Base-by-base conservation (phyloP, 768 basidiomycete genomes). In the Sarcodon sp. region DNA sequence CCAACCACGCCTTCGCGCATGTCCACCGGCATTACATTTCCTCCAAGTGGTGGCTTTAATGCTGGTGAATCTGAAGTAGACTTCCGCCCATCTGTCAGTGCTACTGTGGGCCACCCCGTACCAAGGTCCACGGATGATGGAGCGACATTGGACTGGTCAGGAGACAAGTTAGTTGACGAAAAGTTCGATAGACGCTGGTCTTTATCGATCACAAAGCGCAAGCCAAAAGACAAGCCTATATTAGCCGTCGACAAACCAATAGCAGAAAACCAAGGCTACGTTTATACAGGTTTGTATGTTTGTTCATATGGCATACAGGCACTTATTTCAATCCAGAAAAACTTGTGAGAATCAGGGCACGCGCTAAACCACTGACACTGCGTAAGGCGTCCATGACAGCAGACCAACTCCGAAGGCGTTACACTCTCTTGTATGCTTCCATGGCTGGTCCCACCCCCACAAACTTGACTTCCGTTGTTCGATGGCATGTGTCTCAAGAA, bases 141-240 rank as follows among this genome's bases (percentile, higher is more conserved):
- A 5, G 64, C 67, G 27, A 83, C 83, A 1, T 63, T 87, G 34
- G 86, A 88, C 55, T 88, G 86, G 86, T 71, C 75, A n/a, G 70
- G 73, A n/a, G 59, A 69, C 31, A 61, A 61, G 11, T 60, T 70
- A 1, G 79, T 79, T 11, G 76, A 83, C 31, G 77, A 79, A 35
- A 72, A 64, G 53, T 33, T 55, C n/a, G 83, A 85, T 35, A 73
- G 67, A 49, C 73, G 73, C 38, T 86, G 84, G 84, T 60, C 70
- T 2, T 58, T 80, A 49, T 69, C 76, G 2, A 69, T 80, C 41
- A 64, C 72, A 5, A 84, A 76, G 57, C 71, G 74, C 9, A 83
- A 75, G 57, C 67, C 69, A 43, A 84, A 74, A 54, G 75, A 73
- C 31, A 84, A 73, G 55, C 73, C 77, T 33, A 67, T 63, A 46